Conservation (phyloP, 352 stramenopile genomes). For the Lagenidium sp. region DNA sequence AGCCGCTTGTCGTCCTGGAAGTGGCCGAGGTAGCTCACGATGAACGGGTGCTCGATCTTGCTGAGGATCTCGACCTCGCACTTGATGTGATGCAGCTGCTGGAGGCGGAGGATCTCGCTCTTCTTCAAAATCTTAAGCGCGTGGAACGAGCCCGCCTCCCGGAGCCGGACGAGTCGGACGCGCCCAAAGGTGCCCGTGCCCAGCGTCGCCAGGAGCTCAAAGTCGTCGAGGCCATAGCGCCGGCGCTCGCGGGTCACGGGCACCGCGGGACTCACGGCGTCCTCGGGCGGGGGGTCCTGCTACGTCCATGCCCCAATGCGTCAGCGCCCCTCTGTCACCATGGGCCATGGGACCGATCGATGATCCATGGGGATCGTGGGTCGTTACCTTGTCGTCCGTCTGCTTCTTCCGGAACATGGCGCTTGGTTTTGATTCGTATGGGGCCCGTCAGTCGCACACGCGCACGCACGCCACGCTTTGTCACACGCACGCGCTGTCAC, state of each 20-base stretch:
- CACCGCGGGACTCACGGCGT: conserved; percentile 41
- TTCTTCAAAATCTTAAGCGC: conserved; percentile 93
- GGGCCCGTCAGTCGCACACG: not conserved
- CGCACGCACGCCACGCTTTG: not conserved
- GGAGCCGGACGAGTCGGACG: conserved; percentile 75
- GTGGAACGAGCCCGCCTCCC: conserved; percentile 46
- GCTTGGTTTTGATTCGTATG: too few species aligned
- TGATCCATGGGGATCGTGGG: not conserved
- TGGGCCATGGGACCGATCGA: too few species aligned
- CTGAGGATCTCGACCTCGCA: conserved; percentile 88
- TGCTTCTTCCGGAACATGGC: conserved; percentile 33
- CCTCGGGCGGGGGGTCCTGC: conserved; percentile 28
- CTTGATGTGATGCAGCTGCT: conserved; percentile 89
- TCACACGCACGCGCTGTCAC: not conserved
- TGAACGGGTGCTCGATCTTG: conserved; percentile 84
- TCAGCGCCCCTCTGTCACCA: not conserved
- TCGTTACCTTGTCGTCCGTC: conserved; percentile 23
- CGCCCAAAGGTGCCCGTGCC: conserved; percentile 86
- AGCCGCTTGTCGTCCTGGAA: conserved; percentile 89
- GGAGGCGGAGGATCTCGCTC: conserved; percentile 80
- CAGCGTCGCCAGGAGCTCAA: conserved; percentile 71
- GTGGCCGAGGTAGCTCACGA: conserved; percentile 79
- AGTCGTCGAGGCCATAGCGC: conserved; percentile 52
- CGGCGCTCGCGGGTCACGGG: conserved; percentile 18
- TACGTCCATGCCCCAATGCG: not conserved